Evolutionary conservation across 257 asterid genomes (phyloP).

Genomic region (Echites panduratus): DNA sequence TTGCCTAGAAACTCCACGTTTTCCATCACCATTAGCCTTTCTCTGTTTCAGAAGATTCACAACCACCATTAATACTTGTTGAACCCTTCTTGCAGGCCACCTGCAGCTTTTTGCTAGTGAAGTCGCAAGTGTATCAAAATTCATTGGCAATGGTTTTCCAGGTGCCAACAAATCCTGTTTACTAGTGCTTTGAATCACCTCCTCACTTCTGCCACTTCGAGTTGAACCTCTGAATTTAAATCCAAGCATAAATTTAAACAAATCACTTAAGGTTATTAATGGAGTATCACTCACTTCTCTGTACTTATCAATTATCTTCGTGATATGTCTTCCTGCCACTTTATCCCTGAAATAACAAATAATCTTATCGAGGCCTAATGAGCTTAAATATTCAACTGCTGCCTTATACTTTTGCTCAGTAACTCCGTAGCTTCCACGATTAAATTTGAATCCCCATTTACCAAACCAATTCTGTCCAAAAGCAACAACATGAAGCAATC

Average conservation of each 20-base stretch:
- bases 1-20: constrained; percentile 46
- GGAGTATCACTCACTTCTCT: constrained; percentile 39
- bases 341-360: constrained; percentile 33
- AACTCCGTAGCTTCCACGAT: constrained; percentile 35
- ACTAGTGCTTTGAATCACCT: not conserved
- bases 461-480: constrained; percentile 50
- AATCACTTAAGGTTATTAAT: constrained; percentile 45
- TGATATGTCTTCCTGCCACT: constrained; percentile 29
- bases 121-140: constrained; percentile 35
- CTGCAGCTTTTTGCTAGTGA: constrained; percentile 51
- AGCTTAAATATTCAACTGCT: constrained; percentile 39
- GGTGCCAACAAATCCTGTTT: not conserved
- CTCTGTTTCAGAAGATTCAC: constrained; percentile 45
- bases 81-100: constrained; percentile 64
- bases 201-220: constrained; percentile 5
- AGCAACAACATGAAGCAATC: constrained; percentile 49
- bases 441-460: constrained; percentile 61
- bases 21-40: constrained; percentile 20
- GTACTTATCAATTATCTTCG: constrained; percentile 34
- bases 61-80: constrained; percentile 40
- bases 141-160: constrained; percentile 20
- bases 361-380: constrained; percentile 40
- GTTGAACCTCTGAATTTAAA: constrained; percentile 24
- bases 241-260: constrained; percentile 50
- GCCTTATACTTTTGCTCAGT: constrained; percentile 32